Evolutionary conservation across 331 rosid species (phyloP).

Genomic region (Stylosanthes scabra): DNA sequence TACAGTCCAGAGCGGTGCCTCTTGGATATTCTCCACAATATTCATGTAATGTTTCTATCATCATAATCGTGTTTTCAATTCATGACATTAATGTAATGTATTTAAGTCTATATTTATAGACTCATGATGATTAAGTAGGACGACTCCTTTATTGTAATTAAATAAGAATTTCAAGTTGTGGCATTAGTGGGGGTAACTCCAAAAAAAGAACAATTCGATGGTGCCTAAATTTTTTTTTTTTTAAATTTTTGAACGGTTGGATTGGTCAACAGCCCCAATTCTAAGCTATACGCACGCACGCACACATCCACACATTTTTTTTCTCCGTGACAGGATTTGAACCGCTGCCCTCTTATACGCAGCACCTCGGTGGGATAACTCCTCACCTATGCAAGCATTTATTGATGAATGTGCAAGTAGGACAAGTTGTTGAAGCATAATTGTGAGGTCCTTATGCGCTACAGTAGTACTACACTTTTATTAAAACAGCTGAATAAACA

Average conservation of each 20-base stretch:
- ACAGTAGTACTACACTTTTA: not conserved
- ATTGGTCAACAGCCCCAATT: no score
- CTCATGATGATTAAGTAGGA: no score
- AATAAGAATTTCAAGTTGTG: constrained; percentile 40
- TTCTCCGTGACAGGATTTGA: no score
- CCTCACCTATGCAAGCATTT: no score
- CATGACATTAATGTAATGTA: not conserved
- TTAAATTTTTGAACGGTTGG: no score
- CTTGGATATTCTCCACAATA: constrained; percentile 24
- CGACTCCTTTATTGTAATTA: no score
- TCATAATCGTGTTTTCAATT: not conserved
- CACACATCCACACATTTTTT: no score
- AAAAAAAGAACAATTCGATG: constrained; percentile 59
- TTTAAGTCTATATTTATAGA: not conserved
- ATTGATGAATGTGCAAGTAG: constrained; percentile 74
- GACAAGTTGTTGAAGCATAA: constrained; percentile 74
- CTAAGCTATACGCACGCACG: no score
- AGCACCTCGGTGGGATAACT: no score
- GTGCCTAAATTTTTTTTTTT: no score
- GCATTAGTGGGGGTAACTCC: constrained; percentile 65
- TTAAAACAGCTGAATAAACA: not conserved
- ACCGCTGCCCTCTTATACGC: no score
- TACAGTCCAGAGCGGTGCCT: not conserved
- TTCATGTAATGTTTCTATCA: constrained; percentile 1
- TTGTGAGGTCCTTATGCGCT: not conserved